These are phyloP conservation scores for Oryza meyeriana DNA, from an alignment of 176 grass and related monocot species.

Conservation along the genomic window DNA sequence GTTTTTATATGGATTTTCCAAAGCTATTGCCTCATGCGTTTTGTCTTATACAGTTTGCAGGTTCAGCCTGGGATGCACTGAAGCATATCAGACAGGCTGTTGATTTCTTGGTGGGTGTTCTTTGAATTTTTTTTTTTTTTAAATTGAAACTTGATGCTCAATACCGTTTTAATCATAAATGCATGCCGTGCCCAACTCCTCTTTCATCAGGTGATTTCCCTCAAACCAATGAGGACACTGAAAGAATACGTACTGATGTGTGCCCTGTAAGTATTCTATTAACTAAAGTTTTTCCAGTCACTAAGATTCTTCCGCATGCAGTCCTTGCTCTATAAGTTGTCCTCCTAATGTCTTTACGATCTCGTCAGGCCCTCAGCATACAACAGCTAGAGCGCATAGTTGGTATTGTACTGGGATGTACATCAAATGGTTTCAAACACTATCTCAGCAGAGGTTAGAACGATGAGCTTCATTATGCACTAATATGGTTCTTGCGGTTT, in stretches of 20 bases:
- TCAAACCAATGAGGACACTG: slow-evolving; percentile 80
- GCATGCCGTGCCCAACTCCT: background rate
- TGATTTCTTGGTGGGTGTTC: slow-evolving; percentile 72
- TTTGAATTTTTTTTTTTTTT: background rate
- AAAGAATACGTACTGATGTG: slow-evolving; percentile 81
- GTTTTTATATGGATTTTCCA: slow-evolving; percentile 24
- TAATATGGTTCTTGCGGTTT: background rate
- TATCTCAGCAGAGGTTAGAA: slow-evolving; percentile 78
- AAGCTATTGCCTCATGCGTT: slow-evolving; percentile 38
- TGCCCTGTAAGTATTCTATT: slow-evolving; percentile 65
- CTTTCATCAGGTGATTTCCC: slow-evolving; percentile 67
- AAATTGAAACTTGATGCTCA: slow-evolving; percentile 7
- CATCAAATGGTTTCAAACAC: slow-evolving; percentile 80
- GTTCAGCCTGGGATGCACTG: slow-evolving; percentile 75
- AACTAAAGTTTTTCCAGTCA: slow-evolving; percentile 7
- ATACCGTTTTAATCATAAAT: slow-evolving; percentile 17
- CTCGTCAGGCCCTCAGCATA: slow-evolving; percentile 70
- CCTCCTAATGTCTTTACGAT: slow-evolving; percentile 31
- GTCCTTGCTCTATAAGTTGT: slow-evolving; percentile 7
- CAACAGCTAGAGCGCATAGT: slow-evolving; percentile 88
- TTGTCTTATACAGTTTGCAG: slow-evolving; percentile 59
- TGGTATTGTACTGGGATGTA: slow-evolving; percentile 92
- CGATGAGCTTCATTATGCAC: slow-evolving; percentile 13
- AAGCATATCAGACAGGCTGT: slow-evolving; percentile 86
- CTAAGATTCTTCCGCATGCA: slow-evolving; percentile 10